These are phyloP conservation scores for Vigna unguiculata DNA, from an alignment of 306 rosid genomes.

Conservation along the genomic window DNA sequence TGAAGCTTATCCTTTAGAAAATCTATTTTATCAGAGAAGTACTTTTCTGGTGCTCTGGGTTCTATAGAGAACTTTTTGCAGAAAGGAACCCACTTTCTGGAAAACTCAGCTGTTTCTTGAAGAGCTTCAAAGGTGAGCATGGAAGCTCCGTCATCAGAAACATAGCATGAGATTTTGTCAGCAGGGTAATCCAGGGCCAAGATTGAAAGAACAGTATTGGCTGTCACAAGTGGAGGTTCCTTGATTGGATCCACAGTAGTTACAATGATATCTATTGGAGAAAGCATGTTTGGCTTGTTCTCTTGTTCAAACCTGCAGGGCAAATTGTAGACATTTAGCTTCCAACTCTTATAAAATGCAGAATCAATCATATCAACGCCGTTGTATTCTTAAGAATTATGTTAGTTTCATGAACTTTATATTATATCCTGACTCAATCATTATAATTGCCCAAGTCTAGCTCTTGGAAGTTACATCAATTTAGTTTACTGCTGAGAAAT, in stretches of 20 bases:
- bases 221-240: slow-evolving; percentile 95
- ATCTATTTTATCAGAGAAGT: slow-evolving; percentile 89
- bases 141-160: slow-evolving; percentile 98
- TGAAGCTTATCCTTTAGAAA: slow-evolving; percentile 93
- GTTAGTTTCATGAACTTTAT: background rate
- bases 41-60: slow-evolving; percentile 96
- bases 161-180: slow-evolving; percentile 83
- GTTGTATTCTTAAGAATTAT: slow-evolving; percentile 1
- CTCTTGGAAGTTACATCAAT: background rate
- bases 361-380: background rate
- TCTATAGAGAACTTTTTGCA: slow-evolving; percentile 77
- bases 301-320: slow-evolving; percentile 83
- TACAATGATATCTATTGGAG: slow-evolving; percentile 83
- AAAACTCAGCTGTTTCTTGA: slow-evolving; percentile 93
- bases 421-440: slow-evolving; percentile 5
- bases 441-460: background rate
- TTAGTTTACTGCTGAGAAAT: slow-evolving; percentile 1
- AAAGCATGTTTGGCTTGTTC: slow-evolving; percentile 83
- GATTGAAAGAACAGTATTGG: slow-evolving; percentile 89
- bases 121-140: slow-evolving; percentile 95
- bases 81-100: slow-evolving; percentile 94
- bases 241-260: slow-evolving; percentile 92
- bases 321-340: slow-evolving; percentile 32
- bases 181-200: slow-evolving; percentile 94
- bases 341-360: slow-evolving; percentile 9